Evolutionary conservation across 1,284 basidiomycete genomes (phyloP), one percentile per base, ranked within the genome.

Genomic region (Athelia psychrophila): DNA sequence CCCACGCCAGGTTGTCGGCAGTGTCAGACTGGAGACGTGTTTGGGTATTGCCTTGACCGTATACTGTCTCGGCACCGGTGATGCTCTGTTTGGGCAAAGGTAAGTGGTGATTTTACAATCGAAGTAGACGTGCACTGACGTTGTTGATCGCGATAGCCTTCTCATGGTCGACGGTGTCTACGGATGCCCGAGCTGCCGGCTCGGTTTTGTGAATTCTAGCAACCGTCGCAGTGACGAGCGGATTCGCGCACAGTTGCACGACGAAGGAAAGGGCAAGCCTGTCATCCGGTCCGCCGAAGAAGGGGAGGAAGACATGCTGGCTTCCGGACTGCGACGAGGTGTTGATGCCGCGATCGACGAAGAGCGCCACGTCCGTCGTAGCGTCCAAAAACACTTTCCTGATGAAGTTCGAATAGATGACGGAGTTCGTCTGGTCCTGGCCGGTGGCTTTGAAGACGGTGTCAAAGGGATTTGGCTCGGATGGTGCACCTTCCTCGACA

Each of bases 231-330:
- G 71, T 79, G 2, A 91, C 78, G 20, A 67, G 66, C 0, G 80
- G 65, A 59, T 88, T 86, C 38, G 73, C 65, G 60, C 90, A 93
- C 13, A 95, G 76, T 68, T 95, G 92, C 12, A 91, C 80, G 9
- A 91, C 78, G 60, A 95, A 84, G 33, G 80, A 72, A 22, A 97
- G 73, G 0, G 93, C 91, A 9, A 92, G 78, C 2, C 95, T 83
- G 64, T 97, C 95, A 67, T 98, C 95, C 0, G 92, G 87, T 0
- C 95, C 95, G 48, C 94, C 95, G 65, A 94, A 89, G 80, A 96
- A 97, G 0, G 91, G 89, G 35, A 96, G 67, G 72, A 95, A 87
- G 49, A 95, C 68, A 59, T 91, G 91, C 58, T 86, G 81, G 30
- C 63, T 57, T 27, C 53, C 61, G 55, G 47, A 51, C 59, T 47